A percentile compares a stretch with the other conserved stretches of the same genome.
These are phyloP conservation scores for Aphanomyces astaci DNA, from an alignment of 352 stramenopile genomes.

Conservation along the genomic window DNA sequence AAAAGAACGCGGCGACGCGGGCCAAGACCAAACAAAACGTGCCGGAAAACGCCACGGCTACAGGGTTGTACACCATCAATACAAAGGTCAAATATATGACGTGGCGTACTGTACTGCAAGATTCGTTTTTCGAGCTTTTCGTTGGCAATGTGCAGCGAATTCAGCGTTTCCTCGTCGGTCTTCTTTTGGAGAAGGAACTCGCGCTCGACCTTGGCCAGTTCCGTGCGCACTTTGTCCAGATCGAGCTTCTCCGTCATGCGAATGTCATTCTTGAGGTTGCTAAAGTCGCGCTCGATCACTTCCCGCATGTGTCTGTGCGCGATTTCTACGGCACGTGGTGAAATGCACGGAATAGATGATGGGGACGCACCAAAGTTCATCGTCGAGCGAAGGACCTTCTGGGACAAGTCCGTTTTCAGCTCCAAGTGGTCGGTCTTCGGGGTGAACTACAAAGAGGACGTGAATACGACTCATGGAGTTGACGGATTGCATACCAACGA, in stretches of 20 bases:
- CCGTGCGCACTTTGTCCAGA: constrained; percentile 83
- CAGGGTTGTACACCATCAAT: not conserved
- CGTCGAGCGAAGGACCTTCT: constrained; percentile 84
- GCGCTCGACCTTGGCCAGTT: constrained; percentile 81
- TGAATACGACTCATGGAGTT: not conserved
- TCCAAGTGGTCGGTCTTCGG: constrained; percentile 83
- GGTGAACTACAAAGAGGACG: constrained; percentile 31
- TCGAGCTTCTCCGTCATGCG: constrained; percentile 87
- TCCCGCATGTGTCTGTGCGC: constrained; percentile 82
- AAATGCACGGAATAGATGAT: not conserved
- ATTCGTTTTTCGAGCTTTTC: constrained; percentile 87
- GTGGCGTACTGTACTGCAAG: constrained; percentile 53
- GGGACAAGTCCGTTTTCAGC: constrained; percentile 75
- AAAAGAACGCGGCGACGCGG: constrained; percentile 19
- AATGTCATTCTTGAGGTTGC: constrained; percentile 85
- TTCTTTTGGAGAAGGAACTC: constrained; percentile 87
- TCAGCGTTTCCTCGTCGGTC: constrained; percentile 79
- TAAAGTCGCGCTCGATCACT: constrained; percentile 83
- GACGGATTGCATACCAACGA: not conserved
- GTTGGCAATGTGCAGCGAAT: constrained; percentile 80
- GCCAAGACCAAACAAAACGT: constrained; percentile 54
- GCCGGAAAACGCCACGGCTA: constrained; percentile 70
- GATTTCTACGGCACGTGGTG: constrained; percentile 47
- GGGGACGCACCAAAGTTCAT: constrained; percentile 69
- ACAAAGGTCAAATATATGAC: not conserved